A percentile compares a stretch with the other conserved stretches of the same genome.
Conservation (phyloP, 1,139 yeast genomes). For the Sugiyamaella novakii region DNA sequence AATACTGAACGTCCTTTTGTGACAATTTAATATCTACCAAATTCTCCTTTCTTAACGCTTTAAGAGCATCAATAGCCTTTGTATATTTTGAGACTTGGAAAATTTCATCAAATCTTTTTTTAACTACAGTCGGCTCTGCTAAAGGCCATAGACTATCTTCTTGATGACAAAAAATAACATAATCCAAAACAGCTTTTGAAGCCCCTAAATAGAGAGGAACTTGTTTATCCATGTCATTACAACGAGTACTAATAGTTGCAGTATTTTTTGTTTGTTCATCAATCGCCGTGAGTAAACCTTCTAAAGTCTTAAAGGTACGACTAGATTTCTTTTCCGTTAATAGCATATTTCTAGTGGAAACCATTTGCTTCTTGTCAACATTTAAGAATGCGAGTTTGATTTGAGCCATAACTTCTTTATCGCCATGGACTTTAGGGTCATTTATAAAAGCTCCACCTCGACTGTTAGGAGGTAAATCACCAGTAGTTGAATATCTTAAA, state of each 20-base stretch:
- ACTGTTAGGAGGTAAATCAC: constrained; percentile 92
- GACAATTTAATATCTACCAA: constrained; percentile 70
- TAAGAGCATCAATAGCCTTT: constrained; percentile 81
- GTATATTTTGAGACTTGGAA: constrained; percentile 95
- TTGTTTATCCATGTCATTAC: constrained; percentile 80
- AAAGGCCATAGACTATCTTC: constrained; percentile 98
- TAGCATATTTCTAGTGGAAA: constrained; percentile 83
- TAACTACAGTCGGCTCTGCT: constrained; percentile 78
- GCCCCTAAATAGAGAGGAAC: constrained; percentile 87
- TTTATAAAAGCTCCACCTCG: constrained; percentile 96
- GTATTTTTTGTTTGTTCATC: constrained; percentile 69
- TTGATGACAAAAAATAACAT: constrained; percentile 96
- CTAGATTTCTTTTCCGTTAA: constrained; percentile 61
- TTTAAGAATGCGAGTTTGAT: constrained; percentile 84
- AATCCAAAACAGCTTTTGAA: constrained; percentile 81
- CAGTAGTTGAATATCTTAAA: constrained; percentile 90
- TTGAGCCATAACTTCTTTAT: constrained; percentile 81
- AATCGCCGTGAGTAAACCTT: constrained; percentile 77
- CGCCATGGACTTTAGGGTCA: constrained; percentile 76
- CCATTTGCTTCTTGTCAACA: constrained; percentile 75
- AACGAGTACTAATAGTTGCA: constrained; percentile 64
- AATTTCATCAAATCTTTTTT: constrained; percentile 93
- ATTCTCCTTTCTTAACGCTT: constrained; percentile 75
- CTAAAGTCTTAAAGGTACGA: constrained; percentile 83
- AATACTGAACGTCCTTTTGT: constrained; percentile 75